Conservation (phyloP, 352 stramenopile genomes). For the Globisporangium paroecandrum region DNA sequence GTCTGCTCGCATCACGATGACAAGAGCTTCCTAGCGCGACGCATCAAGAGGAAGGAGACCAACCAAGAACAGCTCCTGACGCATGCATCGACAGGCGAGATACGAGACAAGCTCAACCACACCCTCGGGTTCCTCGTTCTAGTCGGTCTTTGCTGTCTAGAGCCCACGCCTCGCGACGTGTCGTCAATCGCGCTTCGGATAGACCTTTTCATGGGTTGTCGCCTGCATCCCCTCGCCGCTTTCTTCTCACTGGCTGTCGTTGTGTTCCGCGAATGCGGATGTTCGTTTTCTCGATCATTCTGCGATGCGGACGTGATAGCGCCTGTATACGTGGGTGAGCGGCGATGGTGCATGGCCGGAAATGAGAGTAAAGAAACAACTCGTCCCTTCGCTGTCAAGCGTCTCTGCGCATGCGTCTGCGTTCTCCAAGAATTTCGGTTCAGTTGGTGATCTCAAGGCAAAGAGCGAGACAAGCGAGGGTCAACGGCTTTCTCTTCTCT, state of each 20-base stretch:
- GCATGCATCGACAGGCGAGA: not conserved
- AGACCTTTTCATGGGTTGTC: slow-evolving; percentile 42
- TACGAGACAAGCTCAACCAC: not conserved
- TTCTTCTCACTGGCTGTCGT: not conserved
- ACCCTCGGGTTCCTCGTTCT: not conserved
- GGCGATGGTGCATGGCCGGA: slow-evolving; percentile 52
- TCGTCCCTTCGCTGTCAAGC: not conserved
- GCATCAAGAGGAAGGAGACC: slow-evolving; percentile 5
- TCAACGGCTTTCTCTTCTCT: slow-evolving; percentile 60
- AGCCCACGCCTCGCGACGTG: slow-evolving; percentile 9
- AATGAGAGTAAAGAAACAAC: slow-evolving; percentile 78
- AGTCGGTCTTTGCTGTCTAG: not conserved
- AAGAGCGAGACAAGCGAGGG: not conserved
- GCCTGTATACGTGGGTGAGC: not conserved
- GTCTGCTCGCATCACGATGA: not conserved
- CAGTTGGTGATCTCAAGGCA: not conserved
- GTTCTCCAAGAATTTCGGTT: not conserved
- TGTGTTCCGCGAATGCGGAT: not conserved
- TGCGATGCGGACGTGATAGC: not conserved
- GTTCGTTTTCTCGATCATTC: not conserved
- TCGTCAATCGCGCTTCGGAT: slow-evolving; percentile 14
- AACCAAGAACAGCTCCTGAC: slow-evolving; percentile 4
- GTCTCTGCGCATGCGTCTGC: not conserved
- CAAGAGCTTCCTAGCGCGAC: not conserved
- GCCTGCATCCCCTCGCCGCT: slow-evolving; percentile 26